These are phyloP conservation scores for Macrophomina phaseolina DNA, from an alignment of 2,329 filamentous ascomycete species.

Conservation along the genomic window DNA sequence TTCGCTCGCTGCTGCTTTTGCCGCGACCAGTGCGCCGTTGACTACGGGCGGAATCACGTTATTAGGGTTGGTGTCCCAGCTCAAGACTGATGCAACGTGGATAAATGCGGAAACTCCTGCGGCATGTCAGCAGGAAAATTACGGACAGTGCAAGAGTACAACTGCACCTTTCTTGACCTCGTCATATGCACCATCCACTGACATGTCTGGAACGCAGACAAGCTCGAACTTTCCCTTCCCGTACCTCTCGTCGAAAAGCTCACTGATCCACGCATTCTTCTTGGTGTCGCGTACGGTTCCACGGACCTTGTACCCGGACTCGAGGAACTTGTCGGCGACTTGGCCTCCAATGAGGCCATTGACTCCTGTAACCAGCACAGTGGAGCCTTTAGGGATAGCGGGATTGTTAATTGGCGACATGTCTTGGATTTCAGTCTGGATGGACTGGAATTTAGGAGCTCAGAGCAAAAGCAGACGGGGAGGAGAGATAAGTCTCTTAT, in stretches of 20 bases:
- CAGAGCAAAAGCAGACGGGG: too few species aligned
- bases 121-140: neutral
- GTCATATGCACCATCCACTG: conserved; percentile 35
- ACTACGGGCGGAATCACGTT: conserved; percentile 51
- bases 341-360: conserved; percentile 45
- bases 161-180: conserved; percentile 35
- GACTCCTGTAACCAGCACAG: conserved; percentile 43
- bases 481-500: neutral
- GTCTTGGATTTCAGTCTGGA: neutral
- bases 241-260: conserved; percentile 38
- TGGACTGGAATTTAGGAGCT: too few species aligned
- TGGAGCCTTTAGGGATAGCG: conserved; percentile 33
- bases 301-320: conserved; percentile 42
- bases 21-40: conserved; percentile 44
- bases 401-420: conserved; percentile 24
- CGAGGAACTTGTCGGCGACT: conserved; percentile 40
- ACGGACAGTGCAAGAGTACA: neutral
- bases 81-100: conserved; percentile 53
- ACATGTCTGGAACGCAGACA: conserved; percentile 39
- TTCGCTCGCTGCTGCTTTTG: conserved; percentile 50
- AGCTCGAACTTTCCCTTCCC: conserved; percentile 36
- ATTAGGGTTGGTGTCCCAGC: conserved; percentile 45
- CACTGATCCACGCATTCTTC: conserved; percentile 39
- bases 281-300: conserved; percentile 40
- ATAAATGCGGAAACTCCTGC: conserved; percentile 50